Conservation (phyloP, 495 filamentous ascomycete species). For the Tuber indicum region DNA sequence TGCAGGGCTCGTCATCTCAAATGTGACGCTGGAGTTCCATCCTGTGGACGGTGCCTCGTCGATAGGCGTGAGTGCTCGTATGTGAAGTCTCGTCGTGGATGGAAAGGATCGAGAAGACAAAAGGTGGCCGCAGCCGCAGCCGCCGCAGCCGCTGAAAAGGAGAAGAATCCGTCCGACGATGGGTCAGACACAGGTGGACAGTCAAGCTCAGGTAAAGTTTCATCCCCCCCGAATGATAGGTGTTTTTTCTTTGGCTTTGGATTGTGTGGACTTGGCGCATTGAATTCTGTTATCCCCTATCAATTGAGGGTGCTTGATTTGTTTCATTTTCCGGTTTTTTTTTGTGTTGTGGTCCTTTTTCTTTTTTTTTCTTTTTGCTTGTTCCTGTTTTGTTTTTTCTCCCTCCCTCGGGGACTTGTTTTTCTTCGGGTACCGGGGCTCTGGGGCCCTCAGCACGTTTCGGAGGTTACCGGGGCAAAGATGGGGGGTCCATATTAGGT, state of each 20-base stretch:
- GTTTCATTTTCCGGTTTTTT: constrained; percentile 17
- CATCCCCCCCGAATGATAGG: not conserved
- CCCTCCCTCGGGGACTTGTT: constrained; percentile 13
- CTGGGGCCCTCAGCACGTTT: constrained; percentile 31
- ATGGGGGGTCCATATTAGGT: constrained; percentile 16
- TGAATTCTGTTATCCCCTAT: constrained; percentile 14
- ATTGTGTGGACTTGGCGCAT: constrained; percentile 9
- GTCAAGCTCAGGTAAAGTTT: constrained; percentile 24
- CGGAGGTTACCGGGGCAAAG: constrained; percentile 22
- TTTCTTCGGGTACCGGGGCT: constrained; percentile 16
- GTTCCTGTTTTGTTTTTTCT: constrained; percentile 4
- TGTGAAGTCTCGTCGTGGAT: constrained; percentile 50
- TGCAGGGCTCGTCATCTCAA: constrained; percentile 55
- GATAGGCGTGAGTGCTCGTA: constrained; percentile 48
- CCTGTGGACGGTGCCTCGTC: constrained; percentile 46
- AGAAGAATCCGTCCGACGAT: constrained; percentile 14
- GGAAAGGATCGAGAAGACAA: constrained; percentile 45
- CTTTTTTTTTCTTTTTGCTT: no score
- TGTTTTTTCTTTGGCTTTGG: constrained; percentile 11
- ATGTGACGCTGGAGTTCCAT: constrained; percentile 51
- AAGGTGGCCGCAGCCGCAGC: constrained; percentile 42
- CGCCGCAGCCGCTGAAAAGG: constrained; percentile 23
- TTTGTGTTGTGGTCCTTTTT: not conserved
- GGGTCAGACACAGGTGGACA: constrained; percentile 12
- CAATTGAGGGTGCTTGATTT: constrained; percentile 10